Base-by-base conservation (phyloP, 129 eudicot species). In the Artemisia argyi region DNA sequence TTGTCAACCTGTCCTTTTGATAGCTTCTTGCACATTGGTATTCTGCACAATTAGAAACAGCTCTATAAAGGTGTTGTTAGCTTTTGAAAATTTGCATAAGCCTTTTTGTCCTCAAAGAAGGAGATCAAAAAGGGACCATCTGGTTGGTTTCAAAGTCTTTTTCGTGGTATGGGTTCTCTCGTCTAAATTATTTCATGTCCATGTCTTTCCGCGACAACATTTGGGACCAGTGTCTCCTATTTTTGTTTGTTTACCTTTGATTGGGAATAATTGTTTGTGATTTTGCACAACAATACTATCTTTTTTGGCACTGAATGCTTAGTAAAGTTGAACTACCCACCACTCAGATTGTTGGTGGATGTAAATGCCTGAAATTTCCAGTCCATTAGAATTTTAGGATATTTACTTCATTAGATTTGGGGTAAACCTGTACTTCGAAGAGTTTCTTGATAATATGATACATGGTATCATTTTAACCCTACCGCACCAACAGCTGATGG, bases 141-240 rank as follows among this genome's bases (percentile, higher is more conserved):
- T 56, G 56, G 80, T 85, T 63, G 24, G 66, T 77, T 61, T 82
- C 77, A 28, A 75, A 61, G 91, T 85, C 84, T 57, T 68, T 85
- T 82, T 86, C 83, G 35, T n/a, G 71, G 32, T 69, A 68, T 78
- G 79, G 69, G 76, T 59, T 73, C 76, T 75, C 20, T 46, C 66
- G 44, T 65, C 66, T 52, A 61, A 65, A 73, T 68, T 76, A 69
- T 63, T 62, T 80, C 55, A 62, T 77, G 84, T 79, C 86, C 75
- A 66, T 78, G 62, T 80, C 76, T 76, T 83, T 82, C 42, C 72
- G 78, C 82, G 86, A 91, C 91, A 85, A n/a, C 18, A 12, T 61
- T 72, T 46, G 77, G 90, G 91, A 86, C 97, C 92, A 71, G 18
- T 91, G 95, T 84, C 88, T 76, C 81, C 83, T 83, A 71, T 46